Conservation (phyloP, 768 basidiomycete genomes). For the Tricholoma matsutake region DNA sequence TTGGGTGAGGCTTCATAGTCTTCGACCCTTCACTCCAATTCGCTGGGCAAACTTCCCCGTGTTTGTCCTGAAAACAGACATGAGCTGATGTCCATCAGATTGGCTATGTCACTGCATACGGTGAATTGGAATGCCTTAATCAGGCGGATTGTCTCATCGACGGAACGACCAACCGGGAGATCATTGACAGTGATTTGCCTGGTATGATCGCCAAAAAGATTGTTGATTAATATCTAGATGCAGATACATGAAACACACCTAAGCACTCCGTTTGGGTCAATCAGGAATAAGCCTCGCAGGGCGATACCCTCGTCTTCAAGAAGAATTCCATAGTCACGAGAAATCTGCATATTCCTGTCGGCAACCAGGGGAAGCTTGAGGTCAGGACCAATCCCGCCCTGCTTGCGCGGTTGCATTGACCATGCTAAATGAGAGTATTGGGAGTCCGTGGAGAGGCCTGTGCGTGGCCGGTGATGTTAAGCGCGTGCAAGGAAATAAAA, state of each 20-base stretch:
- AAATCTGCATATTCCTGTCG: conserved; percentile 74
- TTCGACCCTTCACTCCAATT: conserved; percentile 83
- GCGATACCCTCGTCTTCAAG: conserved; percentile 87
- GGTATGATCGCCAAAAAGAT: background rate
- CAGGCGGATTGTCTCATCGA: conserved; percentile 88
- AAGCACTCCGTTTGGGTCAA: conserved; percentile 78
- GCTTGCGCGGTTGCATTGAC: conserved; percentile 76
- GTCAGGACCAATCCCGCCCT: conserved; percentile 88
- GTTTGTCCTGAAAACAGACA: conserved; percentile 54
- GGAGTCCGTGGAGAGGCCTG: conserved; percentile 86
- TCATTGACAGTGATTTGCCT: conserved; percentile 90
- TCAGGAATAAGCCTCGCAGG: conserved; percentile 83
- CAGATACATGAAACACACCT: conserved; percentile 38
- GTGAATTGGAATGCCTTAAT: conserved; percentile 93
- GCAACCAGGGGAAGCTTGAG: conserved; percentile 82
- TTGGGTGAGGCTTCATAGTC: conserved; percentile 82
- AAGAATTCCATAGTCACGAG: conserved; percentile 84
- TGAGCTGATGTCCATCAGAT: background rate
- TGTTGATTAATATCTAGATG: background rate
- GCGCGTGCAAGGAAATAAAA: background rate
- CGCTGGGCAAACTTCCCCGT: conserved; percentile 92
- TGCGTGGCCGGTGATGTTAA: conserved; percentile 4
- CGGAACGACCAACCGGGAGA: conserved; percentile 91
- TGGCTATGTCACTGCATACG: conserved; percentile 37
- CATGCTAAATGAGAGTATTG: conserved; percentile 86